Conservation (phyloP, 2,329 filamentous ascomycete species). For the Hyphodiscus sp. region DNA sequence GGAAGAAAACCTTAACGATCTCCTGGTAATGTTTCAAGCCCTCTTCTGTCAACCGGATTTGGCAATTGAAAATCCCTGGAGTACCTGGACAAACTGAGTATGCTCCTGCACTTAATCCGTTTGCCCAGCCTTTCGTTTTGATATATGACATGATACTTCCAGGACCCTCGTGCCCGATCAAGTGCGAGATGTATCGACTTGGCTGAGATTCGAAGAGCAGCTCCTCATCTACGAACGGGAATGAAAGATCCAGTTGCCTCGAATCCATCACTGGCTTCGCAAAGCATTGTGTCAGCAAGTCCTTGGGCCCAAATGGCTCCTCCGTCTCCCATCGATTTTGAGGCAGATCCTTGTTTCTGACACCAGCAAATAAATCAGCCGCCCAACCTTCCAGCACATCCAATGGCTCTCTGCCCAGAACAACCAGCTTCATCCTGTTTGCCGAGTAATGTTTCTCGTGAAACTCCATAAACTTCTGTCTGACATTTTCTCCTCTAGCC, state of each 20-base stretch:
- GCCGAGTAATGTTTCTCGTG: slow-evolving; percentile 68
- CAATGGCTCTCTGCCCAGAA: slow-evolving; percentile 59
- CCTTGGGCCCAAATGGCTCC: slow-evolving; percentile 50
- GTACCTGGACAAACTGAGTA: slow-evolving; percentile 57
- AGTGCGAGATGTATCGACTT: slow-evolving; percentile 62
- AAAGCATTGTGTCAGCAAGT: slow-evolving; percentile 60
- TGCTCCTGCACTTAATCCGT: slow-evolving; percentile 53
- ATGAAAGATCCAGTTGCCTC: slow-evolving; percentile 58
- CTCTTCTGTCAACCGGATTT: slow-evolving; percentile 60
- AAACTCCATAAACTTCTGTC: slow-evolving; percentile 67
- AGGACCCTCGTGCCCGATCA: slow-evolving; percentile 69
- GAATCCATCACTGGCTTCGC: slow-evolving; percentile 69
- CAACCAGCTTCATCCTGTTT: slow-evolving; percentile 68
- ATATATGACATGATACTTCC: slow-evolving; percentile 67
- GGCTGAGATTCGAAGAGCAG: slow-evolving; percentile 60
- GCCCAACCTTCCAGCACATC: slow-evolving; percentile 65
- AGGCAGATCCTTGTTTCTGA: slow-evolving; percentile 60
- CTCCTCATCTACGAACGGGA: slow-evolving; percentile 65
- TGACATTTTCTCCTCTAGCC: slow-evolving; percentile 59
- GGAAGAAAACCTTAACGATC: slow-evolving; percentile 61
- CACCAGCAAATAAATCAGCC: slow-evolving; percentile 59
- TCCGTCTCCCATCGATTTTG: slow-evolving; percentile 61
- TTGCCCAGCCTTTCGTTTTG: slow-evolving; percentile 67
- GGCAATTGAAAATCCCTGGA: slow-evolving; percentile 59
- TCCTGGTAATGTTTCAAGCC: slow-evolving; percentile 52